Evolutionary conservation across 495 filamentous ascomycete species (phyloP), one percentile per base, ranked within the genome.

Genomic region (Chaetomidium leptoderma): DNA sequence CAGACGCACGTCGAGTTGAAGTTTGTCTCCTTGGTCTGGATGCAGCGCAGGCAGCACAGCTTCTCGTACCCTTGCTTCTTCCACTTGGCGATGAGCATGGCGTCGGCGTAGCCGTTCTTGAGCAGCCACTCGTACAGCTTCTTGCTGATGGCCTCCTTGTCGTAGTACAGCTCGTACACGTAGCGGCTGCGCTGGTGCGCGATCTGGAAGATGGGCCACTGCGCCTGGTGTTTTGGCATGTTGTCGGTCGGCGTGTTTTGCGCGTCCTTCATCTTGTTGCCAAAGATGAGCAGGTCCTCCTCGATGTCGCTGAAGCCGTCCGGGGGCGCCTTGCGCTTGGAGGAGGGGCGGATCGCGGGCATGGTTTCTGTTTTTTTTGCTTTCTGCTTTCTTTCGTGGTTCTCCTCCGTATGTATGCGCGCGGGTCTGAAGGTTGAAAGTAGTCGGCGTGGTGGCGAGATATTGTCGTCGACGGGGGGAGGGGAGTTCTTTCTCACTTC

Each of bases 61-160:
- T 97, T 97, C 75, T 97, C 93, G 73, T 99, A 99, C 21, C 93
- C 95, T 66, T 92, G 88, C 75, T 97, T 99, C 82, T 99, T 99
- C 93, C 93, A 99, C 75, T 99, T 97, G 16, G 93, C 93, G 67
- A 99, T 97, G 60, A 99, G 76, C 71, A 87, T 92, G 19, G 88
- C 83, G 76, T 99, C 93, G 10, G 90, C 93, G 71, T 99, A 97
- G 46, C 86, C 85, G 70, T 97, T 95, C 81, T 99, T 99, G 44
- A 97, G 78, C 64, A 97, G 77, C 87, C 89, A 99, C 59, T 96
- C 92, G 71, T 99, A 99, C 14, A 97, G 79, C 69, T 83, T 78
- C 72, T 89, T 91, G 58, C 81, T 86, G 73, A 99, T 97, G 44
- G 92, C 91, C 72, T 96, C 89, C 75, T 96, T 96, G 70, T 95